Conservation (phyloP, 179 eudicot species). For the Gypsophila paniculata region DNA sequence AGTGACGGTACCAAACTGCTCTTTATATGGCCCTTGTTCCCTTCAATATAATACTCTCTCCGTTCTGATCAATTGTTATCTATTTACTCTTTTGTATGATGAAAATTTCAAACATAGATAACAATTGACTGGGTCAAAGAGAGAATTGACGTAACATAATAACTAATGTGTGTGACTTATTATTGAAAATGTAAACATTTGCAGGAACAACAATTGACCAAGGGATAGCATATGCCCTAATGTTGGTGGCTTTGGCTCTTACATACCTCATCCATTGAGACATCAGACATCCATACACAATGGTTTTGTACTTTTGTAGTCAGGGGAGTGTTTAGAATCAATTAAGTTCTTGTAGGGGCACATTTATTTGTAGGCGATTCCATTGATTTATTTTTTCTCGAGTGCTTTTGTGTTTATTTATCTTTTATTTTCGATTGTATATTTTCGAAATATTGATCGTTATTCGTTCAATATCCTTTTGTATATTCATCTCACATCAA, state of each 20-base stretch:
- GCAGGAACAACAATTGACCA: slow-evolving; percentile 40
- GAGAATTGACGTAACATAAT: too few relatives aligned
- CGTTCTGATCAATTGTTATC: too few relatives aligned
- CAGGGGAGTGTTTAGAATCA: slow-evolving; percentile 7
- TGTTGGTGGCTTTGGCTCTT: slow-evolving; percentile 39
- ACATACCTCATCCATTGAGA: slow-evolving; percentile 47
- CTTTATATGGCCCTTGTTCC: background rate
- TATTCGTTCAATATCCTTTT: background rate
- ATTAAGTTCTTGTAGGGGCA: background rate
- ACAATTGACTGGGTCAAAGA: too few relatives aligned
- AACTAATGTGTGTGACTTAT: too few relatives aligned
- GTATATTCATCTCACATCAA: too few relatives aligned
- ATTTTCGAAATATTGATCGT: background rate
- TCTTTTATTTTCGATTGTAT: background rate
- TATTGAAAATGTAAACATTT: too few relatives aligned
- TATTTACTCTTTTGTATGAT: too few relatives aligned
- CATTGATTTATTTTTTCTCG: background rate
- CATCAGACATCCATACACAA: background rate
- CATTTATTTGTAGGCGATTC: background rate
- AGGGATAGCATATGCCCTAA: slow-evolving; percentile 36
- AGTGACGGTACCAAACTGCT: slow-evolving; percentile 51
- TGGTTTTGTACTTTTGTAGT: background rate
- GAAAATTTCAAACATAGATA: too few relatives aligned
- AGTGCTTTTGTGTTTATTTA: background rate
- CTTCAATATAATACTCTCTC: background rate